Evolutionary conservation across 2,329 filamentous ascomycete species (phyloP).

Genomic region (Hypoxylon rubiginosum): DNA sequence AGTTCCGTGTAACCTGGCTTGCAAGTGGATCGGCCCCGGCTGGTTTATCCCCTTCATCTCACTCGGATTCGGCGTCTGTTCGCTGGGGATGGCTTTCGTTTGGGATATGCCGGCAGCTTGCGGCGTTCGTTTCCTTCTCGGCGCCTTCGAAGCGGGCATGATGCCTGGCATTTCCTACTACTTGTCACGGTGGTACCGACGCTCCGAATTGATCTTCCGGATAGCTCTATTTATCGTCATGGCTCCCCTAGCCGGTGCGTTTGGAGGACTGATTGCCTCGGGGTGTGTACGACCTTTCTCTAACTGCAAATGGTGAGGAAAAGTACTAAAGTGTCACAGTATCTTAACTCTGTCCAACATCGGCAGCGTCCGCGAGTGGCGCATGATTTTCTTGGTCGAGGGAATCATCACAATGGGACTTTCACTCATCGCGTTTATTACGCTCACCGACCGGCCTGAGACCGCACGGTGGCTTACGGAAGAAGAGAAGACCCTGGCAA

Average conservation of each 20-base stretch:
- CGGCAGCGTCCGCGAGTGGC: constrained; percentile 47
- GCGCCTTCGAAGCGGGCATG: constrained; percentile 80
- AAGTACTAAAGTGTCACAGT: constrained; percentile 8
- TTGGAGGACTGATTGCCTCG: constrained; percentile 75
- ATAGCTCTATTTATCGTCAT: constrained; percentile 78
- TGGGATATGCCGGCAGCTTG: constrained; percentile 63
- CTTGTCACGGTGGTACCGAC: constrained; percentile 78
- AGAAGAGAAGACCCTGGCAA: constrained; percentile 75
- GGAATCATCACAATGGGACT: constrained; percentile 69
- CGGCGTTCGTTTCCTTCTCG: constrained; percentile 76
- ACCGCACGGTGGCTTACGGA: constrained; percentile 75
- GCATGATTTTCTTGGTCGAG: constrained; percentile 52
- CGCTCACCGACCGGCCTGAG: constrained; percentile 76
- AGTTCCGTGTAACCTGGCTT: constrained; percentile 76
- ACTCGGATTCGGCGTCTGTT: constrained; percentile 73
- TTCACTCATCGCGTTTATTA: constrained; percentile 71
- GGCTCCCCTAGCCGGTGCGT: constrained; percentile 77
- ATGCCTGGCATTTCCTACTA: constrained; percentile 82
- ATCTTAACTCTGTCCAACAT: constrained; percentile 74
- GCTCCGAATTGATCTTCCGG: constrained; percentile 75
- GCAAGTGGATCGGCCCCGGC: constrained; percentile 79
- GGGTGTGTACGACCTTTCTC: constrained; percentile 50
- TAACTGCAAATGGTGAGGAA: not conserved
- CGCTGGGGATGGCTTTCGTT: constrained; percentile 76
- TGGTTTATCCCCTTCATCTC: constrained; percentile 77